Base-by-base conservation (phyloP, 768 basidiomycete species). In the Naganishia kalamii region DNA sequence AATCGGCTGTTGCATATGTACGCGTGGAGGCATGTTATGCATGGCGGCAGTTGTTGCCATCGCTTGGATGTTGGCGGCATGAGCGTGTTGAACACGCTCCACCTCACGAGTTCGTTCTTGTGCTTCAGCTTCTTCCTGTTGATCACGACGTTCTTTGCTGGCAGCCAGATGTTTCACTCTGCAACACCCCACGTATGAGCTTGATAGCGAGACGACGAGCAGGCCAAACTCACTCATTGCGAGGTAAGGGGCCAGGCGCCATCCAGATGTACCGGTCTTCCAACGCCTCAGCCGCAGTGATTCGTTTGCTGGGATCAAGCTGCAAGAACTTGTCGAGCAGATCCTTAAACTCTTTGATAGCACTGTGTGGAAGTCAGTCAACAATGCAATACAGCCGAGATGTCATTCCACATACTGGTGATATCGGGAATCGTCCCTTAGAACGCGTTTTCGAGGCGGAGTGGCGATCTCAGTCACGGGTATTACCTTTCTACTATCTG, bases 201-300 rank as follows among this genome's bases (percentile, higher is more conserved):
- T 35, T 32, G 51, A 8, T n/a, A n/a, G 35, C 4, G 4, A 23
- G 23, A 19, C 11, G 7, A 23, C 21, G 10, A 6, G 17, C 21
- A 27, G 40, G 3, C 21, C 19, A 21, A 2, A 57, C 54, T 40
- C 3, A 57, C 54, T 57, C 35, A 2, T n/a, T 1, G 12, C 54
- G 54, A 10, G 54, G 54, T 35, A 57, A 35, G 17, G 54, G 54
- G 11, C 54, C 54, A 3, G 54, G 54, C 10, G 33, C 54, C 21
- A 57, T 37, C 54, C 54, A 57, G 35, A 68, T 63, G 57, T 51
- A 68, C 25, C 41, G 60, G 44, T 63, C 44, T n/a, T 63, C 27
- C n/a, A 63, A 40, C 1, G 51, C 51, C 48, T 68, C 62, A 11
- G 47, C 33, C 12, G 66, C 66, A 17, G 62, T 49, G 23, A 57